A percentile compares a stretch with the other conserved stretches of the same genome.
These are phyloP conservation scores for Hysterium pulicare DNA, from an alignment of 2,329 filamentous ascomycete genomes.

Conservation along the genomic window DNA sequence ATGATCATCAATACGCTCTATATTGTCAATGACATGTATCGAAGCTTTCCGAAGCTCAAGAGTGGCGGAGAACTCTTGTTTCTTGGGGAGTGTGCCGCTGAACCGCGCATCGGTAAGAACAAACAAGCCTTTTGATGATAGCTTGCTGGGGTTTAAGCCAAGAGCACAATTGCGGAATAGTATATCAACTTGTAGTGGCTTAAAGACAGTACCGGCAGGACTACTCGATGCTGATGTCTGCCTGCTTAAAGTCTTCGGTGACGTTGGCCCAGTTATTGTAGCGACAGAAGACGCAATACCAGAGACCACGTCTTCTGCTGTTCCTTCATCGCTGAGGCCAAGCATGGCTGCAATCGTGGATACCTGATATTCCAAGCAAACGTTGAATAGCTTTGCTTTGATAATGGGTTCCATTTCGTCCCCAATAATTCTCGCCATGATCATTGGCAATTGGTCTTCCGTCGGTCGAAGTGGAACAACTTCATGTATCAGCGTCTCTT, in stretches of 20 bases:
- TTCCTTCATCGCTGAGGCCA: slow-evolving; percentile 62
- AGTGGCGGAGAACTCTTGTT: slow-evolving; percentile 60
- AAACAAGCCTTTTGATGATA: slow-evolving; percentile 72
- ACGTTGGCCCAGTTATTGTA: slow-evolving; percentile 65
- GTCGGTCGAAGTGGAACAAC: slow-evolving; percentile 41
- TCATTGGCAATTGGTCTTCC: slow-evolving; percentile 56
- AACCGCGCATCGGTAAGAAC: slow-evolving; percentile 76
- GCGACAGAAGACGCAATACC: slow-evolving; percentile 77
- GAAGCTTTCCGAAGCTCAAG: slow-evolving; percentile 76
- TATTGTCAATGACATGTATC: slow-evolving; percentile 77
- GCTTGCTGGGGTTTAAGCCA: slow-evolving; percentile 76
- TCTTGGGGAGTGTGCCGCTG: slow-evolving; percentile 63
- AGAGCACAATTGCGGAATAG: slow-evolving; percentile 76
- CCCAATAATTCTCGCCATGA: slow-evolving; percentile 87
- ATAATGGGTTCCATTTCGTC: slow-evolving; percentile 91
- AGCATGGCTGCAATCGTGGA: slow-evolving; percentile 77
- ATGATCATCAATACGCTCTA: slow-evolving; percentile 44
- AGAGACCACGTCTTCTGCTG: slow-evolving; percentile 65
- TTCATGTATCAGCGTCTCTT: slow-evolving; percentile 69
- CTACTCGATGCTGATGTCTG: slow-evolving; percentile 26
- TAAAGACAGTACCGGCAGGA: slow-evolving; percentile 18
- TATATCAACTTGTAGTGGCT: slow-evolving; percentile 63
- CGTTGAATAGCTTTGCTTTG: slow-evolving; percentile 80
- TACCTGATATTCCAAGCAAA: slow-evolving; percentile 86
- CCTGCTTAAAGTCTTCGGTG: slow-evolving; percentile 40